These are phyloP conservation scores for Suillus cothurnatus DNA, from an alignment of 768 basidiomycete genomes.

Conservation along the genomic window DNA sequence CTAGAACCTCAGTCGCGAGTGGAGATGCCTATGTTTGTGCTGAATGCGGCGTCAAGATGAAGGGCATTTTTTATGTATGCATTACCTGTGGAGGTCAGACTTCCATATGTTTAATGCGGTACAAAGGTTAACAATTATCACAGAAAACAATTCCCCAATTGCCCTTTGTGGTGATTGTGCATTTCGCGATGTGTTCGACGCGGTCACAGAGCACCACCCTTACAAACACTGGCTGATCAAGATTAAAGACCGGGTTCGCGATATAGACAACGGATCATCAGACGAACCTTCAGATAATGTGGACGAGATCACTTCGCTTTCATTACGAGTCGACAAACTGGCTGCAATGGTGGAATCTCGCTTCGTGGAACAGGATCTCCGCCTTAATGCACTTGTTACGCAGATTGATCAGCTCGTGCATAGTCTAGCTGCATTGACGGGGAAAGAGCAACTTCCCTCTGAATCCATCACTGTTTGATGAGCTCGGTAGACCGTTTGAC, in stretches of 20 bases:
- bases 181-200: background rate
- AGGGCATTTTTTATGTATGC: background rate
- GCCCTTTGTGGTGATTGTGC: background rate
- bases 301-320: background rate
- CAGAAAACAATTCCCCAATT: background rate
- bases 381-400: background rate
- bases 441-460: background rate
- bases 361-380: background rate
- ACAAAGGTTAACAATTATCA: background rate
- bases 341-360: constrained; percentile 1
- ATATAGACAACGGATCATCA: background rate
- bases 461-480: background rate
- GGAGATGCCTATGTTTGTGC: background rate
- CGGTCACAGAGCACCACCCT: background rate
- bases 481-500: background rate
- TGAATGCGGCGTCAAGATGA: background rate
- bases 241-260: background rate
- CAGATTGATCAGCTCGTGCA: background rate
- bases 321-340: background rate
- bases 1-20: background rate
- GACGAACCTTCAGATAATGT: background rate
- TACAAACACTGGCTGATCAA: background rate
- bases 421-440: background rate
- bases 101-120: background rate
- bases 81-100: background rate